Evolutionary conservation across 768 basidiomycete species (phyloP), one percentile per base, ranked within the genome.

Genomic region (Amanita brunnescens): DNA sequence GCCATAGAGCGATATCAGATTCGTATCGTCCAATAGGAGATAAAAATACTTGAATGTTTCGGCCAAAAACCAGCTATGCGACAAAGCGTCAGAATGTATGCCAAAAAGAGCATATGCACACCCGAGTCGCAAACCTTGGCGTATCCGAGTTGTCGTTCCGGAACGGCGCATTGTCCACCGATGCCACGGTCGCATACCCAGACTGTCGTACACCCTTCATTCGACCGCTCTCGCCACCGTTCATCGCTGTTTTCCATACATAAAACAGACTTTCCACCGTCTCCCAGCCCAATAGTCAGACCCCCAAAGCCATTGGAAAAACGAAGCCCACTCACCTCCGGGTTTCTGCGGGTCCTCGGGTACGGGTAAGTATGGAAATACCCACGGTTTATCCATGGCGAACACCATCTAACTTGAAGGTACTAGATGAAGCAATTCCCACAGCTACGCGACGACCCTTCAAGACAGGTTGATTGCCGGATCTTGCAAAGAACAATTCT

Each of bases 171-270:
- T 58, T 24, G 33, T 80, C 73, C 8, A 85, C 78, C 6, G 66
- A 66, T 29, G 57, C 49, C 6, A 89, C 64, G 51, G 67, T 77
- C 0, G 83, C 73, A 56, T 83, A 90, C 6, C 83, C 87, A 24
- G 67, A 69, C 3, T 68, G 79, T 81, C 58, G 71, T 77, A 1
- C 81, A 67, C 54, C 78, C 64, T 9, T 70, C 71, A n/a, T 58
- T 85, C 75, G 34, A 90, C 74, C 80, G 76, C 50, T 89, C 81
- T 47, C 87, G 71, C 87, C 87, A 89, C 40, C 70, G 73, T 4
- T 64, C 62, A 41, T 89, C 77, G 0, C 80, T 13, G 75, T 74
- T 44, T 77, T 76, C 79, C 82, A 88, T 59, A 90, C 62, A 12
- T 85, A 59, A 62, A 81, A 88, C 51, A 90, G 67, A 21, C 78